A percentile compares a stretch with the other conserved stretches of the same genome.
Conservation (phyloP, 1,284 basidiomycete species). For the Moesziomyces sp. region DNA sequence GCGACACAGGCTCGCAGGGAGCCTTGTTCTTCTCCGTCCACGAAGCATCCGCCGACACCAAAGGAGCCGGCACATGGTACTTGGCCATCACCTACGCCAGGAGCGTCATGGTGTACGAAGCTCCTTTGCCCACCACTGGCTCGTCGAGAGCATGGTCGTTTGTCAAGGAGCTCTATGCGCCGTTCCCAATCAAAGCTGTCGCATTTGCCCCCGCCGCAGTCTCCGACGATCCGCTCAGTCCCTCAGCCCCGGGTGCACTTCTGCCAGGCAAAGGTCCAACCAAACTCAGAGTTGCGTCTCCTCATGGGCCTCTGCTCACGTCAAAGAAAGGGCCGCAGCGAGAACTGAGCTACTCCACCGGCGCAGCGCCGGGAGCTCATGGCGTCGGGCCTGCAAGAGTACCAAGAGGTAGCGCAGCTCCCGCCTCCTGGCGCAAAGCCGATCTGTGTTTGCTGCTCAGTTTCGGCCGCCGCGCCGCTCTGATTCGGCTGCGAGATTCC, state of each 20-base stretch:
- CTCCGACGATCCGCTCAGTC: conserved; percentile 11
- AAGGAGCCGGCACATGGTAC: conserved; percentile 57
- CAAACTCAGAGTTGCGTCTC: conserved; percentile 31
- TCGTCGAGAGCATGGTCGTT: conserved; percentile 48
- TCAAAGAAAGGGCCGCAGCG: conserved; percentile 24
- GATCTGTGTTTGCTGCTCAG: conserved; percentile 55
- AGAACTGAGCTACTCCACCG: conserved; percentile 7
- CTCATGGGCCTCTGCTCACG: conserved; percentile 32
- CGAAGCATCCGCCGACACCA: conserved; percentile 46
- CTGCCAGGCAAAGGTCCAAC: conserved; percentile 13
- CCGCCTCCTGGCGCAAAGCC: conserved; percentile 46
- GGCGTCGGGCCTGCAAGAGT: conserved; percentile 6
- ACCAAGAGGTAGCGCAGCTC: conserved; percentile 17
- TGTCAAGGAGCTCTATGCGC: conserved; percentile 54
- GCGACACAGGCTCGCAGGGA: conserved; percentile 27
- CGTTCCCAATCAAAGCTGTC: conserved; percentile 45
- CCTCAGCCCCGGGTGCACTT: conserved; percentile 7
- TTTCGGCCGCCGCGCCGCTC: conserved; percentile 50
- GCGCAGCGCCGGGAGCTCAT: not conserved
- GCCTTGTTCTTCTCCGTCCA: conserved; percentile 55
- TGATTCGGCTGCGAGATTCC: conserved; percentile 52
- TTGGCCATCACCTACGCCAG: conserved; percentile 50
- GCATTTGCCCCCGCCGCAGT: conserved; percentile 42
- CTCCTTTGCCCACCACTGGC: conserved; percentile 28
- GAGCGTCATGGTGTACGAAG: conserved; percentile 54